Evolutionary conservation across 768 basidiomycete genomes (phyloP), one percentile per base, ranked within the genome.

Genomic region (Podaxis sp.): DNA sequence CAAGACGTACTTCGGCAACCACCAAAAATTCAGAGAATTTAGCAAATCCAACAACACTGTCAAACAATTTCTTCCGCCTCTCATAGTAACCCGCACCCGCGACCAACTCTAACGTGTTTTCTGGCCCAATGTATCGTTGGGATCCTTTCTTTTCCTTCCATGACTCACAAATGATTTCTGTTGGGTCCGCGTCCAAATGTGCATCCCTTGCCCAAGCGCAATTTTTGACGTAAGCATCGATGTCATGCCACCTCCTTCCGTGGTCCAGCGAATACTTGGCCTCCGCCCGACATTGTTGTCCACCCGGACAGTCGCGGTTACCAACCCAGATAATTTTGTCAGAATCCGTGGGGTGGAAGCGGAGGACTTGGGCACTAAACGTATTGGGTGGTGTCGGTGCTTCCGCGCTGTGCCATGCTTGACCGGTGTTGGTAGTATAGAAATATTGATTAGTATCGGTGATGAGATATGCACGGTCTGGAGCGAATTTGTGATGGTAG

Each of bases 11-110:
- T 83, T 95, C 90, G 24, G 96, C 97, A 33, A 98, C 96, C 50
- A 99, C 87, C 72, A 99, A 81, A 73, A 91, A 99, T 77, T 99
- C 94, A 0, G 93, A 93, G 75, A 99, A 99, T 77, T 95, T 96
- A 0, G 97, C 89, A 77, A 96, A 98, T 6, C 97, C 97, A 66
- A 95, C 94, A 58, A 99, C 88, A 48, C 87, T 80, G 51, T 93
- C 85, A 69, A 99, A 99, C 22, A 97, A 73, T 71, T 84, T 90
- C 65, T 78, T 86, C 79, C 87, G 90, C 65, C 82, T 85, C 52
- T 66, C 66, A 71, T 87, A 98, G 77, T 86, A 98, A 60, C 87
- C 80, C 11, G 80, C 73, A 0, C 97, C 96, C 12, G 86, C 84
- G 26, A 96, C 82, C 49, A 99, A 80, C 72, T 96, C 84, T 58